These are phyloP conservation scores for Candida patagonica DNA, from an alignment of 805 yeast genomes.

Conservation along the genomic window DNA sequence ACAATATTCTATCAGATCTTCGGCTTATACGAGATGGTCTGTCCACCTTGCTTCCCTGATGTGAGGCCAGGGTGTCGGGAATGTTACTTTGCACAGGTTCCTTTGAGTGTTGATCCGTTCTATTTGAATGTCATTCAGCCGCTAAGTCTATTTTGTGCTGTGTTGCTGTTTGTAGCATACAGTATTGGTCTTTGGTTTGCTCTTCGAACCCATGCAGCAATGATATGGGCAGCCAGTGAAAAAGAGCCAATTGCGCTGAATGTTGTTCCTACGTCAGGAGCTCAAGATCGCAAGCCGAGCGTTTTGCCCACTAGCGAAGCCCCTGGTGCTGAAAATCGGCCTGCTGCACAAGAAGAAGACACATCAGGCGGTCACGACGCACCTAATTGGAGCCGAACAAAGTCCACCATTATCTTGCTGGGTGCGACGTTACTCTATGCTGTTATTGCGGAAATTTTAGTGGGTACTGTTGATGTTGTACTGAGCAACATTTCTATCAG, in stretches of 20 bases:
- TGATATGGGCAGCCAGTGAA: constrained; percentile 70
- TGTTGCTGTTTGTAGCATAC: constrained; percentile 74
- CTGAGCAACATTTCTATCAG: constrained; percentile 67
- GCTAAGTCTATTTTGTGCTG: constrained; percentile 69
- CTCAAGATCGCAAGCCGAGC: neutral
- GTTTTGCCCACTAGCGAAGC: too few relatives aligned
- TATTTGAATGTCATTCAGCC: constrained; percentile 70
- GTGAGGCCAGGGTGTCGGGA: constrained; percentile 46
- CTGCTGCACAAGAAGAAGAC: too few relatives aligned
- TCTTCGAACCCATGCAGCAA: constrained; percentile 88
- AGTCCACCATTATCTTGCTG: constrained; percentile 72
- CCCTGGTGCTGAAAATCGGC: constrained; percentile 3
- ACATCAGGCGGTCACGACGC: constrained; percentile 89
- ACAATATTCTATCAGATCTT: constrained; percentile 82
- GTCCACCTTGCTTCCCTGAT: constrained; percentile 42
- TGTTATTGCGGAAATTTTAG: constrained; percentile 86
- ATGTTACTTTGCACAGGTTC: constrained; percentile 73
- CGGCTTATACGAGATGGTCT: constrained; percentile 73
- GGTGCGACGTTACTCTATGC: constrained; percentile 86
- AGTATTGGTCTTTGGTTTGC: constrained; percentile 88
- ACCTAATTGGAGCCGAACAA: constrained; percentile 89
- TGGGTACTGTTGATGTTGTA: constrained; percentile 86
- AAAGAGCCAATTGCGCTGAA: neutral
- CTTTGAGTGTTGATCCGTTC: constrained; percentile 57
- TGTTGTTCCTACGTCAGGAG: neutral